A percentile compares a stretch with the other conserved stretches of the same genome.
Evolutionary conservation across 2,329 filamentous ascomycete species (phyloP).

Genomic region (Fusarium sp.): DNA sequence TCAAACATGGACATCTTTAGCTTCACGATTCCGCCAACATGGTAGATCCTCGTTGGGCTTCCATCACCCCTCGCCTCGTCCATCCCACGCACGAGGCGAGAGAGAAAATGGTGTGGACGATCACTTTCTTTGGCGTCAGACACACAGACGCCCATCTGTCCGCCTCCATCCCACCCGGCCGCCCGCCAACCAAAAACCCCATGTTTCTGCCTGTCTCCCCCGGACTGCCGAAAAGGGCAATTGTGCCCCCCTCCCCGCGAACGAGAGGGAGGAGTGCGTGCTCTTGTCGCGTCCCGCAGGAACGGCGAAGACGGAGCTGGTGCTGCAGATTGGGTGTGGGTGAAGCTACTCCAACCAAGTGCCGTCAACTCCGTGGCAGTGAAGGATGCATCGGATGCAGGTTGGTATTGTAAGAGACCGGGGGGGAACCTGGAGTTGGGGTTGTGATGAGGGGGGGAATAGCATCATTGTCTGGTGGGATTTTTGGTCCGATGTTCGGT

Average conservation of each 20-base stretch:
- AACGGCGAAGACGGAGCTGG: constrained; percentile 29
- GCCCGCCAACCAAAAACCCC: constrained; percentile 36
- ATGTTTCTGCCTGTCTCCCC: constrained; percentile 27
- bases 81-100: not conserved
- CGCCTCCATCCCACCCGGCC: constrained; percentile 35
- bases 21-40: constrained; percentile 9
- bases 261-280: constrained; percentile 13
- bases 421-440: not conserved
- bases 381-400: constrained; percentile 15
- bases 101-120: constrained; percentile 2
- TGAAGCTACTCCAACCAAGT: constrained; percentile 9
- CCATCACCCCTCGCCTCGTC: not conserved
- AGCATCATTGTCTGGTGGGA: constrained; percentile 8
- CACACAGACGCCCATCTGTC: constrained; percentile 30
- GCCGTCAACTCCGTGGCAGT: constrained; percentile 1
- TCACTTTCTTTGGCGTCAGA: constrained; percentile 11
- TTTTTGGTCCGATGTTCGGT: constrained; percentile 26
- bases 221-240: constrained; percentile 34
- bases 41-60: not conserved
- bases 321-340: constrained; percentile 5
- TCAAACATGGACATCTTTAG: constrained; percentile 1
- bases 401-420: not conserved
- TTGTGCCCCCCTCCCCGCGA: constrained; percentile 26
- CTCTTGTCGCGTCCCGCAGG: constrained; percentile 32
- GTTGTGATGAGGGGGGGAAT: constrained; percentile 5